Evolutionary conservation across 139 green algal species (phyloP).

Genomic region (Gonium pectorale): DNA sequence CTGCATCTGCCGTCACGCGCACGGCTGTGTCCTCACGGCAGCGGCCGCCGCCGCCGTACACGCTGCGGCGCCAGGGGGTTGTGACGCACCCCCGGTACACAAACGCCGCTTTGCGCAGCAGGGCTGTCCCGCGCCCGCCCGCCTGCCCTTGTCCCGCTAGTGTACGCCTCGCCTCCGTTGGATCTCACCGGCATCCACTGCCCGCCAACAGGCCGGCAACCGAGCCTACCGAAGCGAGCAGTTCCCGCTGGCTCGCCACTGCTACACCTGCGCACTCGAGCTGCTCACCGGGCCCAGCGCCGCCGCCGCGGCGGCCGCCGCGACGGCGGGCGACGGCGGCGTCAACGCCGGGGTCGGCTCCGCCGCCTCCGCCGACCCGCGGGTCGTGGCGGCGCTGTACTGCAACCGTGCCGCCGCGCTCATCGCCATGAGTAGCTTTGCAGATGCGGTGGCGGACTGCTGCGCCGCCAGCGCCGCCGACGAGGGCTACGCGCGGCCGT

Average conservation of each 20-base stretch:
- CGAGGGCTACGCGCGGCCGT: slow-evolving; percentile 52
- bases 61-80: background rate
- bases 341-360: background rate
- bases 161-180: too few species aligned
- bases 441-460: slow-evolving; percentile 72
- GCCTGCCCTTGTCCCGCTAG: background rate
- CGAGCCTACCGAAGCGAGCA: slow-evolving; percentile 51
- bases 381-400: slow-evolving; percentile 50
- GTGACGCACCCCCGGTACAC: background rate
- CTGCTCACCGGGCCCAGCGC: background rate
- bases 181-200: too few species aligned
- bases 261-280: slow-evolving; percentile 60
- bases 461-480: slow-evolving; percentile 61
- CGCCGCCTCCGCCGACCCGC: background rate
- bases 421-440: slow-evolving; percentile 52
- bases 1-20: too few species aligned
- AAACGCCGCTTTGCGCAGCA: background rate
- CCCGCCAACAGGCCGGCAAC: slow-evolving; percentile 55
- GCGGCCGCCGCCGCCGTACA: too few species aligned
- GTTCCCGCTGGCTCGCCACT: slow-evolving; percentile 46
- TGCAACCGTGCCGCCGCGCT: slow-evolving; percentile 68
- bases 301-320: background rate
- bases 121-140: background rate
- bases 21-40: too few species aligned
- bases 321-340: background rate